Base-by-base conservation (phyloP, 495 filamentous ascomycete genomes). In the Lindgomyces ingoldianus region DNA sequence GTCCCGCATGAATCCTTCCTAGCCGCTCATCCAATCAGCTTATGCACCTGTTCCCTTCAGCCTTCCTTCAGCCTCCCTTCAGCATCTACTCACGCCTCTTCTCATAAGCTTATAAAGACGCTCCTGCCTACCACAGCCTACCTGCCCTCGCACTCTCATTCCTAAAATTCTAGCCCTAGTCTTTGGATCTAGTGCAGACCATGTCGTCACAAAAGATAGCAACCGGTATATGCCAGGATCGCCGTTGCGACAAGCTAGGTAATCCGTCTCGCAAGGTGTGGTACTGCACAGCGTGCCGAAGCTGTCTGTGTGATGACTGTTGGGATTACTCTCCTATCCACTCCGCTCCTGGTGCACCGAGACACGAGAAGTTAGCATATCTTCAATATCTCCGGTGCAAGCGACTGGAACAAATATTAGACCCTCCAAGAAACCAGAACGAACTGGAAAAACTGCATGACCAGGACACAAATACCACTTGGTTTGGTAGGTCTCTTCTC, bases 381-480 rank as follows among this genome's bases (percentile, higher is more conserved):
- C 46, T 4, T 9, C 3, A 49, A 49, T 49, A 49, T 25, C 46
- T 49, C 46, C 22, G 22, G 6, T 49, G 46, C 46, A 49, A 4
- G 9, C 46, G 46, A 19, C 18, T 49, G 18, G 46, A 49, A 49
- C 3, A 3, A n/a, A 49, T 49, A 49, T 49, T 49, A 25, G 27
- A 49, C 21, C 46, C 46, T 24, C 46, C 46, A 49, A 49, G 21
- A 22, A 49, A 4, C 18, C 46, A 49, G 46, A 25, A 49, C 27
- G 46, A 49, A 36, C 25, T 53, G 19, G 45, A 62, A 33, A 36
- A 62, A 16, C 33, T 73, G 2, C 73, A 75, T 30, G 56, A 41
- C 8, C 41, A 61, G 11, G 80, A 83, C 57, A 72, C 75, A 60
- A 75, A 80, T 47, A 80, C 80, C 0, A 79, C 75, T 0, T 83